Percentiles rank a stretch among this genome's conserved stretches.
phyloP scores from a whole-genome alignment of 176 grass and related monocot genomes.

The Musa beccarii region DNA sequence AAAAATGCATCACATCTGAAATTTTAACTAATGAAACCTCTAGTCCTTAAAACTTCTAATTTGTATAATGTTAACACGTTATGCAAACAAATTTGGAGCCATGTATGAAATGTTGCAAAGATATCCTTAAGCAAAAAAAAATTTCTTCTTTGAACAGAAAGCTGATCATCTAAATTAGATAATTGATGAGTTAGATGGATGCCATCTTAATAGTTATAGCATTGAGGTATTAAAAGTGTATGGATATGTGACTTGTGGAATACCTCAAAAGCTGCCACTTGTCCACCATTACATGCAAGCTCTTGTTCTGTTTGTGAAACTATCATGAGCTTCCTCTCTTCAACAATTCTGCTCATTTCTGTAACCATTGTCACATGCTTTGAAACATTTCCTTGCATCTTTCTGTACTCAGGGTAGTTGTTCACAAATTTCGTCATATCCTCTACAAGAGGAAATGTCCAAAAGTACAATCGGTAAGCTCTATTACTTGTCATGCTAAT shows the following conservation, averaged over 20 bases:
- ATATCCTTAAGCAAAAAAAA: neutral
- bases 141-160: neutral
- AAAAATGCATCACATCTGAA: too few relatives aligned
- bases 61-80: too few relatives aligned
- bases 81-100: too few relatives aligned
- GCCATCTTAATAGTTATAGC: constrained; percentile 2
- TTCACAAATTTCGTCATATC: constrained; percentile 90
- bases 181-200: neutral
- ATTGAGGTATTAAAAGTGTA: neutral
- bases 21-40: too few relatives aligned
- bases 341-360: constrained; percentile 96
- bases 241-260: neutral
- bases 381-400: constrained; percentile 93
- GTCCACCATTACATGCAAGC: constrained; percentile 90
- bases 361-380: constrained; percentile 93
- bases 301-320: constrained; percentile 97
- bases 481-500: constrained; percentile 22
- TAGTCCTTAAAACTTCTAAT: too few relatives aligned
- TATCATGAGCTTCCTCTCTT: constrained; percentile 85
- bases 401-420: constrained; percentile 92
- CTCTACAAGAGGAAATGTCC: constrained; percentile 37
- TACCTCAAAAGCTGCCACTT: constrained; percentile 90
- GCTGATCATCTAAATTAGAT: too few relatives aligned
- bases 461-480: constrained; percentile 1
- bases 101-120: too few relatives aligned